Percentiles rank a stretch among this genome's conserved stretches.
phyloP scores from a whole-genome alignment of 345 rosid species.

The Odontarrhena argentea region DNA sequence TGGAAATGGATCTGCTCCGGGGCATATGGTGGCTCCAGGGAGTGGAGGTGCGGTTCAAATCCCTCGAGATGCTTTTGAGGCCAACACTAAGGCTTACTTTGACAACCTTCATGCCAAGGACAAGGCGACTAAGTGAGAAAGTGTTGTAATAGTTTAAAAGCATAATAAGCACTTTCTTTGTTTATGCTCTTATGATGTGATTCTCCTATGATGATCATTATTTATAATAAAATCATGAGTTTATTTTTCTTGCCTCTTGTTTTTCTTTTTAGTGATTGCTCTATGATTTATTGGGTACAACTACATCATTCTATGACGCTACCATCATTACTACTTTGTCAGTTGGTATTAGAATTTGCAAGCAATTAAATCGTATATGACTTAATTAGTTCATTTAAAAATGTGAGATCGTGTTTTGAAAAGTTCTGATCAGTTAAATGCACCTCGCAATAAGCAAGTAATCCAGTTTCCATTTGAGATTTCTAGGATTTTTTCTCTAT shows the following conservation, averaged over 20 bases:
- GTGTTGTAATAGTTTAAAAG: neutral
- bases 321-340: constrained; percentile 1
- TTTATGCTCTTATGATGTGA: constrained; percentile 11
- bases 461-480: too few species aligned
- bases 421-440: too few species aligned
- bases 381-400: too few species aligned
- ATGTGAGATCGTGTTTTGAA: too few species aligned
- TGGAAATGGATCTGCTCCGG: constrained; percentile 7
- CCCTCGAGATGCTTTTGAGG: constrained; percentile 5
- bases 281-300: neutral
- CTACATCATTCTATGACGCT: neutral
- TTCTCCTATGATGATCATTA: constrained; percentile 12
- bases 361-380: neutral
- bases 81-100: neutral
- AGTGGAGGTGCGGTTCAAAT: constrained; percentile 13
- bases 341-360: neutral
- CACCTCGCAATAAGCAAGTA: too few species aligned
- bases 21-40: constrained; percentile 8
- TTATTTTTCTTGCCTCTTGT: neutral
- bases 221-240: neutral
- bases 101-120: constrained; percentile 15
- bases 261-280: neutral
- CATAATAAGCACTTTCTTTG: neutral
- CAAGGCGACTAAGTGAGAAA: constrained; percentile 12
- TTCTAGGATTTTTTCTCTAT: too few species aligned